Conservation (phyloP, 441 rosid genomes). For the Melastoma candidum region DNA sequence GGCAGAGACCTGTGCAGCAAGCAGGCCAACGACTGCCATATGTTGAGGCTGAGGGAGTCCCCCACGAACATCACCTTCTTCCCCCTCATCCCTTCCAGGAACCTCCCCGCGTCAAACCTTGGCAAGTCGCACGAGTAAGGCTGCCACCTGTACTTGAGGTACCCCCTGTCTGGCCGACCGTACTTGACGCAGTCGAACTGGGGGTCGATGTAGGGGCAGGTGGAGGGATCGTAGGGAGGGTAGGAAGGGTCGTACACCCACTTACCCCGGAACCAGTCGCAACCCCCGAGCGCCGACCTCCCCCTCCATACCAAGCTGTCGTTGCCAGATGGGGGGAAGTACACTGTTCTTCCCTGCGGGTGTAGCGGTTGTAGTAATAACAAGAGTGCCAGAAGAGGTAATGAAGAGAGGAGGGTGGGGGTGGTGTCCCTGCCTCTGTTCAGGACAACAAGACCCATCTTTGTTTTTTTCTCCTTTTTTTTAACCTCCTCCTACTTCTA, state of each 20-base stretch:
- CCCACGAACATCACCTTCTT: conserved; percentile 77
- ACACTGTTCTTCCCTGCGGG: no score
- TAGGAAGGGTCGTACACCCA: conserved; percentile 75
- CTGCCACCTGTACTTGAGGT: conserved; percentile 81
- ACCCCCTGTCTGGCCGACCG: conserved; percentile 62
- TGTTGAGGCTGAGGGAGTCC: conserved; percentile 62
- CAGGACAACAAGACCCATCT: no score
- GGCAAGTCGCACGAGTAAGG: conserved; percentile 68
- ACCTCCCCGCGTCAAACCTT: conserved; percentile 56
- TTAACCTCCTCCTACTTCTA: no score
- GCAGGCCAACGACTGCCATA: conserved; percentile 56
- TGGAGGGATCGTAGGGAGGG: conserved; percentile 56
- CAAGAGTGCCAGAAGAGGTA: no score
- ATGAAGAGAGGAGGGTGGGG: no score
- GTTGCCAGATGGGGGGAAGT: background rate
- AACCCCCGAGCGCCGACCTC: conserved; percentile 12
- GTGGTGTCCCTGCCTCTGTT: no score
- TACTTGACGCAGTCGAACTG: conserved; percentile 69
- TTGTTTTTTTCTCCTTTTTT: no score
- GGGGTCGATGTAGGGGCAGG: conserved; percentile 72
- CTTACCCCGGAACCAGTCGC: conserved; percentile 61
- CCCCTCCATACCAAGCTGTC: background rate
- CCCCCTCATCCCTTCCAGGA: conserved; percentile 55
- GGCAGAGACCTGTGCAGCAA: conserved; percentile 48
- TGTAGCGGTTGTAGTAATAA: no score